Base-by-base conservation (phyloP, 306 rosid species). In the Rosa chinensis region DNA sequence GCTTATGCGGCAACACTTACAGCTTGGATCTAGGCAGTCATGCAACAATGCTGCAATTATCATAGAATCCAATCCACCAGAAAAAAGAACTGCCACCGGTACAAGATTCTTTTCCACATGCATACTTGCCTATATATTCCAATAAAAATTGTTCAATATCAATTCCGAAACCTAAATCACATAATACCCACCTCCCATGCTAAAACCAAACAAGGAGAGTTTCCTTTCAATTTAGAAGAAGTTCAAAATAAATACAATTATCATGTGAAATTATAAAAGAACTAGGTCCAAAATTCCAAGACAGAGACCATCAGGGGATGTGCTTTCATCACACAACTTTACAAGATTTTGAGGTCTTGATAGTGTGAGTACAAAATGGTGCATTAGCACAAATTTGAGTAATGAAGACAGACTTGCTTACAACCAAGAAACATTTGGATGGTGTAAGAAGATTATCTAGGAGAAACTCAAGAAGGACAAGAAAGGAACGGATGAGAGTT, bases 41-140 rank as follows among this genome's bases (percentile, higher is more conserved):
- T 95, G 89, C 86, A 91, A 79, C 82, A 95, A 82, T 79, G 98
- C 96, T 32, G 99, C 95, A 87, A 95, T 97, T 78, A 92, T 91
- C 99, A 92, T 91, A 53, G 99, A 95, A 86, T 95, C 99, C 85
- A 95, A 87, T 70, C 99, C 99, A 77, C 99, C 97, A 66, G 99
- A 92, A 84, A 95, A 95, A 79, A 95, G 96, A 80, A 95, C 75
- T 61, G 99, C 98, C 77, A 95, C 92, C 7, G 97, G 97, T 74
- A 83, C 89, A 78, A 77, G 82, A 43, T 79, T 81, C 75, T 84
- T 90, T 75, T 86, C 81, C 73, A 76, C 72, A 86, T 78, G 70
- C 14, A 70, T 76, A 69, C 64, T 85, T 25, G 78, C 93, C 97
- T 95, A 84, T 72, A 77, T 79, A 85, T 85, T 78, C 76, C 84